Evolutionary conservation across 2,329 filamentous ascomycete genomes (phyloP).

Genomic region (Alternaria arborescens): DNA sequence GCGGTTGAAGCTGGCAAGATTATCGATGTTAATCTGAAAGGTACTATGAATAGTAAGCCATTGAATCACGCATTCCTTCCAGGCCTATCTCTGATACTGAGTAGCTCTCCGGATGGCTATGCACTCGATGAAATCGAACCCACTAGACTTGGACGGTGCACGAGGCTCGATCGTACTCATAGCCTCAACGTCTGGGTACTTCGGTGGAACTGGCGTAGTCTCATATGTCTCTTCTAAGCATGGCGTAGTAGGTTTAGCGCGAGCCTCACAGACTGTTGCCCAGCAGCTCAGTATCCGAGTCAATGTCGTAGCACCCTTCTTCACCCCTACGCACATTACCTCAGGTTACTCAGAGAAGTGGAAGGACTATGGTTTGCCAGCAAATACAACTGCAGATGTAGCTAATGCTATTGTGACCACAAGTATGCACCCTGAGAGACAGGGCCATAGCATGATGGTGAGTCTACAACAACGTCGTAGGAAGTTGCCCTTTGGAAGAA

Average conservation of each 20-base stretch:
- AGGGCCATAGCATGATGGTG: conserved; percentile 44
- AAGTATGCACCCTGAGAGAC: conserved; percentile 42
- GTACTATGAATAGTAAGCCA: conserved; percentile 55
- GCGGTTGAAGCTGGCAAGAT: conserved; percentile 33
- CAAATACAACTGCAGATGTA: conserved; percentile 56
- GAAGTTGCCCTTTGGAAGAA: not conserved
- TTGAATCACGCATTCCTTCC: not conserved
- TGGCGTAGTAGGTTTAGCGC: conserved; percentile 52
- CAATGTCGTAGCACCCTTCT: conserved; percentile 60
- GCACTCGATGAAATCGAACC: conserved; percentile 48
- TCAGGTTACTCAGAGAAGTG: conserved; percentile 51
- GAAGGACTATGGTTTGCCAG: conserved; percentile 51
- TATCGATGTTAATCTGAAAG: conserved; percentile 56
- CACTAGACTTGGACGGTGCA: conserved; percentile 30
- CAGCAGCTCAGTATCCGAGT: conserved; percentile 49
- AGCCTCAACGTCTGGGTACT: conserved; percentile 56
- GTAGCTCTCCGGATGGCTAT: conserved; percentile 38
- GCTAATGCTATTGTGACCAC: conserved; percentile 54
- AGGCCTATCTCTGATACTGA: not conserved
- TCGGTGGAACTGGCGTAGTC: conserved; percentile 54
- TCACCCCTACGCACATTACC: conserved; percentile 58
- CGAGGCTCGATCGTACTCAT: conserved; percentile 54
- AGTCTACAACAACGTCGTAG: conserved; percentile 12
- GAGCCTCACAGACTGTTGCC: conserved; percentile 50
- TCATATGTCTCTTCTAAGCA: conserved; percentile 58